Evolutionary conservation across 768 basidiomycete species (phyloP), one percentile per base, ranked within the genome.

Genomic region (Lepiota venenata): DNA sequence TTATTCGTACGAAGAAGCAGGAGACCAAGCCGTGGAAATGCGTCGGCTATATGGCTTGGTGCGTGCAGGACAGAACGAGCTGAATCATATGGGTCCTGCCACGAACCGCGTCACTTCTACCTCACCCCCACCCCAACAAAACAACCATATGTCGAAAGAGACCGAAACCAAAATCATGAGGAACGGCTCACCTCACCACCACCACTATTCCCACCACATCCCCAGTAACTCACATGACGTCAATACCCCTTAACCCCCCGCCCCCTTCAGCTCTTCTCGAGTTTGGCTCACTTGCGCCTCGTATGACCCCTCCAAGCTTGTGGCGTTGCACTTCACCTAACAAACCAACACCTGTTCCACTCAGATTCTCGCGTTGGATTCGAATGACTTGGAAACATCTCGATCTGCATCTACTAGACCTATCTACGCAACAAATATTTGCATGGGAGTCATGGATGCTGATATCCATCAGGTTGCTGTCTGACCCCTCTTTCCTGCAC

Each of bases 1-100:
- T 63, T 81, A 85, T 61, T 87, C 91, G 16, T 93, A 92, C 60
- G 92, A 92, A 64, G 90, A 93, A 60, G 86, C 90, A 27, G 88
- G 83, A 38, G 89, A 91, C 25, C 82, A 86, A 62, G 88, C 91
- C 2, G 74, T 74, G 36, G 81, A 87, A 64, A 86, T 95, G 79
- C 61, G 82, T 70, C 74, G 77, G 59, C 55, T 74, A 56, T 74
- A 75, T 73, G 67, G 67, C 35, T 66, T 70, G n/a, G 75, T 72
- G 32, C 69, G 72, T 6, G 66, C 62, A 32, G 77, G 76, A 18
- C 74, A 76, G 43, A 63, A 67, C 20, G 76, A 80, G 57, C 72
- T 79, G 51, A 73, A 70, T 57, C 76, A 80, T 66, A 80, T 80
- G 79, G 70, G 71, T 8, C 66, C 66, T 18, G 64, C 73, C 42